Evolutionary conservation across 1,139 yeast genomes (phyloP), one percentile per base, ranked within the genome.

Genomic region (Nakaseomyces delphensis): DNA sequence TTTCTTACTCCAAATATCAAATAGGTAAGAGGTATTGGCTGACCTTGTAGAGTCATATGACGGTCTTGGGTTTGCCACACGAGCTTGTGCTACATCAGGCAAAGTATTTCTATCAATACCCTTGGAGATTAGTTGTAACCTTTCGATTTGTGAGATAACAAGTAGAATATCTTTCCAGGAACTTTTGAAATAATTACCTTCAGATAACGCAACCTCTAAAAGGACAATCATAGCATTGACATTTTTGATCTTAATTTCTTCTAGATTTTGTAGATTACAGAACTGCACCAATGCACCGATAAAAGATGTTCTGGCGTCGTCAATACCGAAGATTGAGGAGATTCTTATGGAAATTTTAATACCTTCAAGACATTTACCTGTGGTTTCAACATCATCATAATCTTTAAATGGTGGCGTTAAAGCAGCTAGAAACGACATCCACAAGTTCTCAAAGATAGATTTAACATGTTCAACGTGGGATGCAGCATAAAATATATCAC

Each of bases 371-470:
- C 96, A 83, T 4, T 74, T 63, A 45, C 70, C 73, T n/a, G 83
- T 72, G 4, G 84, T 76, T 40, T 80, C 91, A 13, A 73, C 71
- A 52, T 87, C 96, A 49, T 85, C 93, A 48, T 82, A 80, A 47
- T 85, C 95, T 59, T 83, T 87, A 65, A 89, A 86, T 3, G 96
- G 94, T 3, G 94, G 93, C 0, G 96, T 86, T 42, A 93, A 71
- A 0, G 95, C 96, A 4, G 96, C 98, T 51, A 93, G 70, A 42
- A 91, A 76, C 0, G 96, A 86, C 96, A 91, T 87, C 99, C 99
- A 93, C 40, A 85, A 69, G 11, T 86, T 86, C 55, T 89, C 96
- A 65, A 91, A 91, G 59, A 93, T 85, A 1, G 96, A 91, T 56
- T 77, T 83, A 18, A 89, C 96, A 60, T 91, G 96, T 51, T 86